Percentiles rank a stretch among this genome's conserved stretches.
Conservation (phyloP, 176 grass and related monocot genomes). For the Triticum dicoccoides region DNA sequence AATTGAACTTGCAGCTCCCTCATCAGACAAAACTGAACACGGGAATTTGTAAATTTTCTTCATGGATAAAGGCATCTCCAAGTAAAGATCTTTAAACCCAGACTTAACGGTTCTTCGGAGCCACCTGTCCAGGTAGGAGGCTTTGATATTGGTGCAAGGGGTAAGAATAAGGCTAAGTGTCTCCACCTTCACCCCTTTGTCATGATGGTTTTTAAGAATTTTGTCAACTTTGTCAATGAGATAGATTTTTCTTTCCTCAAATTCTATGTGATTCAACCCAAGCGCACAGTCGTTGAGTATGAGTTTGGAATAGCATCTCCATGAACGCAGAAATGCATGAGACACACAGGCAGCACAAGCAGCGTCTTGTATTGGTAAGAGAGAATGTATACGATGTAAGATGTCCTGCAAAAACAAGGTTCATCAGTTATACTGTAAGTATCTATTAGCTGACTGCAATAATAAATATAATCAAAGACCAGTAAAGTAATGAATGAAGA, state of each 20-base stretch:
- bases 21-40: not conserved
- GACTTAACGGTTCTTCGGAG: not conserved
- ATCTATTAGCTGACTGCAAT: not conserved
- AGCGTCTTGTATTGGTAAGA: too few relatives aligned
- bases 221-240: not conserved
- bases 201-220: not conserved
- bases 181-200: not conserved
- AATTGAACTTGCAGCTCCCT: not conserved
- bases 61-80: not conserved
- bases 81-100: slow-evolving; percentile 2
- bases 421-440: not conserved
- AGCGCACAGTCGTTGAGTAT: not conserved
- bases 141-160: not conserved
- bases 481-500: not conserved
- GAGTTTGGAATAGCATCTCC: too few relatives aligned
- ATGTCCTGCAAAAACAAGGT: not conserved
- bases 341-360: too few relatives aligned
- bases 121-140: not conserved
- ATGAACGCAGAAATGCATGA: too few relatives aligned
- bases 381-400: not conserved
- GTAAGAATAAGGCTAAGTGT: not conserved
- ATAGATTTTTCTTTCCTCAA: not conserved
- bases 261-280: not conserved
- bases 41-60: not conserved
- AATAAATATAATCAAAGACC: not conserved